These are phyloP conservation scores for Podospora conica DNA, from an alignment of 495 filamentous ascomycete genomes.

Conservation along the genomic window DNA sequence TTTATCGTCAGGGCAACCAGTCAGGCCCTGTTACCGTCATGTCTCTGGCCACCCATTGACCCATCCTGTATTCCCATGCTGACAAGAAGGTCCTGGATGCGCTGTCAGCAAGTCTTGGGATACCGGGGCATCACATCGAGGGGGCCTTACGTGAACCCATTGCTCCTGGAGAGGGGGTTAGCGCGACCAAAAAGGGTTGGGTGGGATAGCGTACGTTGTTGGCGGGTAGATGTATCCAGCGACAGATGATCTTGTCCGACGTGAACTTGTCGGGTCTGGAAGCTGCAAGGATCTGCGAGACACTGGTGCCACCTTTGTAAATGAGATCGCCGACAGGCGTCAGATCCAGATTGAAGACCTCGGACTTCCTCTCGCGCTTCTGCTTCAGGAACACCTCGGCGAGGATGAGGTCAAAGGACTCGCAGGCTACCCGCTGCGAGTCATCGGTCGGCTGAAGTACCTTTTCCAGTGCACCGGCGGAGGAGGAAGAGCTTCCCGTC, in stretches of 20 bases:
- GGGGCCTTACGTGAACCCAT: slow-evolving; percentile 5
- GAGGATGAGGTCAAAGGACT: slow-evolving; percentile 13
- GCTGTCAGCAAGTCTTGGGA: no score
- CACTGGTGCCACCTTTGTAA: slow-evolving; percentile 1
- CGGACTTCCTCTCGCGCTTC: slow-evolving; percentile 10
- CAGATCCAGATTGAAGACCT: slow-evolving; percentile 14
- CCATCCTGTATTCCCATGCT: slow-evolving; percentile 15
- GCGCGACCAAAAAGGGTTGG: no score
- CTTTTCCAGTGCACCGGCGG: not conserved
- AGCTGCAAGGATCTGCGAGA: slow-evolving; percentile 1
- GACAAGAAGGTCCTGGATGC: slow-evolving; percentile 1
- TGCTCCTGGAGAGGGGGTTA: not conserved
- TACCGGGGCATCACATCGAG: no score
- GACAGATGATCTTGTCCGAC: slow-evolving; percentile 8
- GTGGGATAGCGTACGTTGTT: not conserved
- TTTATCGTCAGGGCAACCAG: no score
- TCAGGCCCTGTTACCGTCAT: not conserved
- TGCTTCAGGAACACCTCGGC: slow-evolving; percentile 15
- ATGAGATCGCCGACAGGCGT: slow-evolving; percentile 10
- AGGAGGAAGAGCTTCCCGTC: slow-evolving; percentile 11
- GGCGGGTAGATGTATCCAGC: slow-evolving; percentile 15
- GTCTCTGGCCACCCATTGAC: slow-evolving; percentile 14
- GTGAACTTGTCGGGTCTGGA: slow-evolving; percentile 9
- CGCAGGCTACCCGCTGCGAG: slow-evolving; percentile 9
- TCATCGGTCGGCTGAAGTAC: slow-evolving; percentile 5